Base-by-base conservation (phyloP, 108 stramenopile genomes). In the Cyclostephanos tholiformis region DNA sequence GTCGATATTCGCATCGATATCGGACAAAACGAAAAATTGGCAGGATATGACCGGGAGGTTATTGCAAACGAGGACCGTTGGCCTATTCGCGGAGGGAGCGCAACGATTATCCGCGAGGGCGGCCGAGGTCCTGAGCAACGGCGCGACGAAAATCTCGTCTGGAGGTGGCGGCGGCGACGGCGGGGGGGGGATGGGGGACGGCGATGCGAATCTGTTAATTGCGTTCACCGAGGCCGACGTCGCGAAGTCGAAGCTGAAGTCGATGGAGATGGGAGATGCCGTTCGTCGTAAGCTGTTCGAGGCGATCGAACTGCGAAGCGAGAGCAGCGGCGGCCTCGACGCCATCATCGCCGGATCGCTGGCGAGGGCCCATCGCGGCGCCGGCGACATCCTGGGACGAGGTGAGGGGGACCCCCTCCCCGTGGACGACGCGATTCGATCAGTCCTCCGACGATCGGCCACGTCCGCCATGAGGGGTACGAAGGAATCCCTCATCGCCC, bases 221-320 rank as follows among this genome's bases (percentile, higher is more conserved):
- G 89, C 91, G 2, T 92, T 96, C 62, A 93, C 91, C 0, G 95
- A 96, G 70, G 91, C 91, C 30, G 95, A 96, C 75, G 86, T 90
- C 52, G 92, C 92, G n/a, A 87, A 90, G 68, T 89, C 92, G 4
- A 79, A 91, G 57, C 76, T 96, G 16, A 96, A 96, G 70, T 86
- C 90, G 0, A 84, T 96, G 63, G 91, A 93, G 77, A 82, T 96
- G 63, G 95, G 92, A 8, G 91, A 94, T 77, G 86, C 87, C 20
- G 86, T 96, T 6, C 76, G 87, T 35, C 57, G 75, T 63, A 85
- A 92, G n/a, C 69, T 96, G 17, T 87, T 93, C 20, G 67, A 77
- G 38, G 92, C 92, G 5, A 92, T 96, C 71, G 95, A 96, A 79
- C 69, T 93, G 19, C 80, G 92, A 49, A 89, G 88, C 63, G 95